Conservation (phyloP, 495 filamentous ascomycete genomes). For the Xylaria grammica region DNA sequence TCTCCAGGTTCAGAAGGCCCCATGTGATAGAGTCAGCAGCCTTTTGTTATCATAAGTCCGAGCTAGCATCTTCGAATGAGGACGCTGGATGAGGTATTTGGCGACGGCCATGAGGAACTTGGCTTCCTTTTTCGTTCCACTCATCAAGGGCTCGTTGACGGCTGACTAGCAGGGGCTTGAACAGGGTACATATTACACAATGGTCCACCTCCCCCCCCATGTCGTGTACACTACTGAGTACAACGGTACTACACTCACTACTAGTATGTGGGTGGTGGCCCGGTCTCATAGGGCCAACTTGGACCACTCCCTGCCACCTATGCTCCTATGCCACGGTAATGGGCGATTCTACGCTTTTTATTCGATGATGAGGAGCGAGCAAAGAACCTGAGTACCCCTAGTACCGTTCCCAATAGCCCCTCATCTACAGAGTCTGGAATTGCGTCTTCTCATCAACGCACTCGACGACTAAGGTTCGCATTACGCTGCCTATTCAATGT, state of each 20-base stretch:
- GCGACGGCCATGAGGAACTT: constrained; percentile 26
- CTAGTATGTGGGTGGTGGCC: constrained; percentile 24
- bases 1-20: constrained; percentile 10
- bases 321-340: constrained; percentile 39
- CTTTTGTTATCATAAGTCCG: constrained; percentile 10
- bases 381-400: constrained; percentile 31
- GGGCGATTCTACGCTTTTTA: constrained; percentile 34
- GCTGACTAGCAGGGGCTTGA: constrained; percentile 39
- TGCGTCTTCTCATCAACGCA: constrained; percentile 32
- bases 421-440: constrained; percentile 32
- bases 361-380: constrained; percentile 37
- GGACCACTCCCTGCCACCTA: constrained; percentile 40
- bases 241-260: too few species aligned
- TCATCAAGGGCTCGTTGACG: constrained; percentile 35
- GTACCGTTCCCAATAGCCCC: constrained; percentile 31
- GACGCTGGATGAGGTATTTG: constrained; percentile 40
- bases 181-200: constrained; percentile 31
- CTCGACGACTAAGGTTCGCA: constrained; percentile 21
- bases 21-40: constrained; percentile 29
- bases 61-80: constrained; percentile 25
- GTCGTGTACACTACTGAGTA: constrained; percentile 27
- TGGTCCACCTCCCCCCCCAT: constrained; percentile 36
- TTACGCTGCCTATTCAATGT: too few species aligned
- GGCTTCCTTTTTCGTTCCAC: constrained; percentile 31
- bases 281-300: constrained; percentile 41